Evolutionary conservation across 73 alveolate genomes (phyloP).

Genomic region (Paramecium biaurelia): DNA sequence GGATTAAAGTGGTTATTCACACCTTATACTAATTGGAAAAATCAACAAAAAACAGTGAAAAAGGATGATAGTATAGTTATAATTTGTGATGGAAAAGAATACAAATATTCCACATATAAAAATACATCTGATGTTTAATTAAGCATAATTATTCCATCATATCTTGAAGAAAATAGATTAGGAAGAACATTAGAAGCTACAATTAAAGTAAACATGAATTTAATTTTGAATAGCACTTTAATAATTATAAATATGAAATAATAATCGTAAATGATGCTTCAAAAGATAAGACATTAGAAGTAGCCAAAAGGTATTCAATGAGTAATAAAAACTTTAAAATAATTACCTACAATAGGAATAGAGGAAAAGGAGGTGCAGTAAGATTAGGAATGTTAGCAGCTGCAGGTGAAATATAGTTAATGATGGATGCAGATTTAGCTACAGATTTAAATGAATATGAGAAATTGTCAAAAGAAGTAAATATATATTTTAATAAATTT

Average conservation of each 20-base stretch:
- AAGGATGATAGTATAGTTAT: constrained; percentile 1
- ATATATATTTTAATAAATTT: neutral
- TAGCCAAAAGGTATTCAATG: constrained; percentile 56
- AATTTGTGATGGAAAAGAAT: neutral
- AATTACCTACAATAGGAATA: constrained; percentile 70
- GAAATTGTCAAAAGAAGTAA: constrained; percentile 58
- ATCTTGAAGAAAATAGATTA: constrained; percentile 83
- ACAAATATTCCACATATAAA: constrained; percentile 9
- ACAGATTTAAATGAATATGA: constrained; percentile 79
- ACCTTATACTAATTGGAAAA: constrained; percentile 63
- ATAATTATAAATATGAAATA: constrained; percentile 71
- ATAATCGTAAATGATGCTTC: constrained; percentile 90
- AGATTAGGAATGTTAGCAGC: constrained; percentile 79
- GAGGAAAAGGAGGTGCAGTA: constrained; percentile 95
- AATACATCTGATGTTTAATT: constrained; percentile 57
- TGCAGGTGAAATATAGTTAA: constrained; percentile 75
- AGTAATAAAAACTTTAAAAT: constrained; percentile 67
- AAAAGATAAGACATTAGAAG: constrained; percentile 81
- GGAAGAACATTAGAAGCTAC: constrained; percentile 77
- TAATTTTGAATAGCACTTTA: constrained; percentile 15
- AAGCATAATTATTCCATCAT: constrained; percentile 87
- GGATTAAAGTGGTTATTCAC: constrained; percentile 43
- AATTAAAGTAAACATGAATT: constrained; percentile 49
- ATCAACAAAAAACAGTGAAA: constrained; percentile 27
- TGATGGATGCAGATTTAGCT: constrained; percentile 95